Conservation (phyloP, 495 filamentous ascomycete genomes). For the Aspergillus cristatus region DNA sequence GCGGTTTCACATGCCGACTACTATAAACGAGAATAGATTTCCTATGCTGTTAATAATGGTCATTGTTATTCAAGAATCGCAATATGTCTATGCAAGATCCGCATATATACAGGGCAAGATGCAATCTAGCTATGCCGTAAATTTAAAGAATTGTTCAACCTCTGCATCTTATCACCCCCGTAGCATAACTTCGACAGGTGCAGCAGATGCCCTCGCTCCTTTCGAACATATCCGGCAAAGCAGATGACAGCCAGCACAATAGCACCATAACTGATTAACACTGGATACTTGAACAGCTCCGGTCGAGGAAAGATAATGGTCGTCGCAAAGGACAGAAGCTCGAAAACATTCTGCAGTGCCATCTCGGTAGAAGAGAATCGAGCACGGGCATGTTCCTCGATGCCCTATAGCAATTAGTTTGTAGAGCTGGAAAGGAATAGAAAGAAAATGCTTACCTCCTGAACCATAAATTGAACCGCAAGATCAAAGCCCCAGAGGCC, state of each 20-base stretch:
- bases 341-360: constrained; percentile 55
- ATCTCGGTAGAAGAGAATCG: constrained; percentile 54
- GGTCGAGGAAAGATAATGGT: constrained; percentile 53
- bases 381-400: constrained; percentile 41
- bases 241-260: constrained; percentile 37
- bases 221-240: constrained; percentile 49
- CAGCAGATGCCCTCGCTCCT: constrained; percentile 53
- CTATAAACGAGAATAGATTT: too few relatives aligned
- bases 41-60: too few relatives aligned
- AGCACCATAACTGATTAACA: constrained; percentile 45
- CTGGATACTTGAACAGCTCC: constrained; percentile 51
- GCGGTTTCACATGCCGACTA: too few relatives aligned
- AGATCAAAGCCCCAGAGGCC: constrained; percentile 65
- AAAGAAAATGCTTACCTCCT: constrained; percentile 40
- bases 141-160: too few relatives aligned
- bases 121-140: too few relatives aligned
- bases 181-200: constrained; percentile 35
- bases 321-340: constrained; percentile 50
- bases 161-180: neutral
- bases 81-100: too few relatives aligned
- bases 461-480: constrained; percentile 53
- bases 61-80: too few relatives aligned
- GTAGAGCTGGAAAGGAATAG: constrained; percentile 1
- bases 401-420: constrained; percentile 23
- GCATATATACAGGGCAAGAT: too few relatives aligned